Conservation (phyloP, 2,329 filamentous ascomycete species). For the Hymenoscyphus linearis region DNA sequence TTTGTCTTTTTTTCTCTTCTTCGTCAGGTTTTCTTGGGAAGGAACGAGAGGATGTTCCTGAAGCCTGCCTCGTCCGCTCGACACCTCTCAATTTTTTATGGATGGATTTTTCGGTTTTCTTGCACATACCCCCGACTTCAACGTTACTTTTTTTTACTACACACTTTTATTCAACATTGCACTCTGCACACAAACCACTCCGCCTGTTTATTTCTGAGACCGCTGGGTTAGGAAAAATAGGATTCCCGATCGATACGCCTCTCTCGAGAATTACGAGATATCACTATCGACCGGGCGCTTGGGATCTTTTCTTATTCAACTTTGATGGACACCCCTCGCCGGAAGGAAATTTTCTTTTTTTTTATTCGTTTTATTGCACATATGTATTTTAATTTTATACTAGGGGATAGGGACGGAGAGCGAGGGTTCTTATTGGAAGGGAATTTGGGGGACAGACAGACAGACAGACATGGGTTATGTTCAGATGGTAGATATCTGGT, state of each 20-base stretch:
- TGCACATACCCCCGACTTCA: conserved; percentile 16
- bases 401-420: not conserved
- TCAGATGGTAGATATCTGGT: not conserved
- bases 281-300: conserved; percentile 1
- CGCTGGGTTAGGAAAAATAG: not conserved
- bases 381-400: conserved; percentile 9
- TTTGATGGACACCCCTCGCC: conserved; percentile 1
- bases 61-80: conserved; percentile 32
- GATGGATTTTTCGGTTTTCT: conserved; percentile 8
- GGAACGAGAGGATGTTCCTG: conserved; percentile 19
- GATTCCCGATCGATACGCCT: not conserved
- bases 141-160: conserved; percentile 2
- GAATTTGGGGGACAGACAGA: not conserved
- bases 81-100: conserved; percentile 19
- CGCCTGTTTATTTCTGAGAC: not conserved
- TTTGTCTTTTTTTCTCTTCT: conserved; percentile 13
- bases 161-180: conserved; percentile 13
- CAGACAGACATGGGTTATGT: not conserved
- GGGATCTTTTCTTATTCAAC: conserved; percentile 1
- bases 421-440: not conserved
- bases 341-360: conserved; percentile 3
- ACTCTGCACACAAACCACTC: conserved; percentile 6
- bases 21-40: conserved; percentile 5
- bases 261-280: conserved; percentile 1
- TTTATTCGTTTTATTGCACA: conserved; percentile 9